phyloP scores from a whole-genome alignment of 2,329 filamentous ascomycete species.

The Plectosphaerella sp. region DNA sequence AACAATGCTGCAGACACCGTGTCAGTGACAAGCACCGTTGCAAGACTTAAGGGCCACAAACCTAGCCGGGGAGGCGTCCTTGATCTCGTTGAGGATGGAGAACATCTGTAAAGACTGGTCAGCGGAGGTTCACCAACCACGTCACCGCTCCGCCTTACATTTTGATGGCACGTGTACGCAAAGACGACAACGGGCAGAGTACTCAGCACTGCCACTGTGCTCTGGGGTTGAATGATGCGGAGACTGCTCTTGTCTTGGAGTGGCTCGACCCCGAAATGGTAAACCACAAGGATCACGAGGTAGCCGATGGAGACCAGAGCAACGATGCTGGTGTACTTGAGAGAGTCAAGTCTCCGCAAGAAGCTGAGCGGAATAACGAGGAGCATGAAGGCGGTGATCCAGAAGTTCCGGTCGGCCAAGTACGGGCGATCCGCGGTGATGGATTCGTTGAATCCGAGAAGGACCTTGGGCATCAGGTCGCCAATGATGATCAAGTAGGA shows the following conservation, averaged over 20 bases:
- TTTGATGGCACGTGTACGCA: slow-evolving; percentile 99
- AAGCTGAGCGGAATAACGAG: slow-evolving; percentile 94
- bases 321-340: slow-evolving; percentile 94
- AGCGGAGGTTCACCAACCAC: slow-evolving; percentile 14
- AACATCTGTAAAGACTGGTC: slow-evolving; percentile 69
- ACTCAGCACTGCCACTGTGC: slow-evolving; percentile 72
- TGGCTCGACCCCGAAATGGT: slow-evolving; percentile 82
- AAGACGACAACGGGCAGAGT: slow-evolving; percentile 95
- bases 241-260: slow-evolving; percentile 70
- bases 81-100: slow-evolving; percentile 93
- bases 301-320: slow-evolving; percentile 93
- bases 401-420: slow-evolving; percentile 86
- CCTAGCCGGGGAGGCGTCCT: slow-evolving; percentile 68
- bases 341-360: slow-evolving; percentile 81
- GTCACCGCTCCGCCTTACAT: slow-evolving; percentile 49
- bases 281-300: slow-evolving; percentile 86
- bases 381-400: slow-evolving; percentile 97
- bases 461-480: slow-evolving; percentile 94
- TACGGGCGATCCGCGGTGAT: slow-evolving; percentile 61
- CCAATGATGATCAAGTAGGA: slow-evolving; percentile 99
- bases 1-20: slow-evolving; percentile 52
- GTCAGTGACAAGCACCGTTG: slow-evolving; percentile 19
- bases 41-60: slow-evolving; percentile 10
- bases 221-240: slow-evolving; percentile 72
- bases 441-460: slow-evolving; percentile 69